Evolutionary conservation across 176 grass and related monocot genomes (phyloP).

Genomic region (Aegilops speltoides): DNA sequence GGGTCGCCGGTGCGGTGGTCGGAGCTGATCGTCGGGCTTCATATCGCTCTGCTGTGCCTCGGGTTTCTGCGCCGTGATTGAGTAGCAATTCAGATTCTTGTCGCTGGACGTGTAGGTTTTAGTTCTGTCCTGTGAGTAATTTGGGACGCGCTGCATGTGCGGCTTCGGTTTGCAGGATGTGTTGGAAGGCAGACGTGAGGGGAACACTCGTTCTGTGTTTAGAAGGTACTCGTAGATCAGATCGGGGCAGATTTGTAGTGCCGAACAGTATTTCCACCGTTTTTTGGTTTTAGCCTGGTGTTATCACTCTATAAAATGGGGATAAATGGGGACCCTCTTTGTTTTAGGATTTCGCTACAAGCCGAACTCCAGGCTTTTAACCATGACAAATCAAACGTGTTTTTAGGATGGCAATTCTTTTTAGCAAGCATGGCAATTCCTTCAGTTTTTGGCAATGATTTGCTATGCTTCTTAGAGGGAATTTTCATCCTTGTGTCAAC

Average conservation of each 20-base stretch:
- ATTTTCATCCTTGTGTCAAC: no score
- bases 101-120: background rate
- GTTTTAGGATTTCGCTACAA: no score
- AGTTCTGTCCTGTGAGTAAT: slow-evolving; percentile 29
- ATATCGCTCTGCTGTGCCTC: slow-evolving; percentile 42
- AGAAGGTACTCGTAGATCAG: slow-evolving; percentile 25
- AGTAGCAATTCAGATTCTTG: background rate
- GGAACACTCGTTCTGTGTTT: background rate
- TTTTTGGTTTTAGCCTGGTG: background rate
- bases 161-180: slow-evolving; percentile 8
- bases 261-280: background rate
- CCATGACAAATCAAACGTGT: no score
- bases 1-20: slow-evolving; percentile 23
- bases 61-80: slow-evolving; percentile 34
- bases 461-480: no score
- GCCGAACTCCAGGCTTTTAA: background rate
- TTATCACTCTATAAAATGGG: background rate
- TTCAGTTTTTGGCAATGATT: no score
- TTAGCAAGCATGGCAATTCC: no score
- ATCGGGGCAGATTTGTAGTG: slow-evolving; percentile 22
- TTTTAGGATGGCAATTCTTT: no score
- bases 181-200: slow-evolving; percentile 6
- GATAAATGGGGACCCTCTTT: background rate
- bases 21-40: slow-evolving; percentile 37
- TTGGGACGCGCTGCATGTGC: background rate